Evolutionary conservation across 78 protist species (phyloP), one percentile per base, ranked within the genome.

Genomic region (Dictyostelium citrinum): DNA sequence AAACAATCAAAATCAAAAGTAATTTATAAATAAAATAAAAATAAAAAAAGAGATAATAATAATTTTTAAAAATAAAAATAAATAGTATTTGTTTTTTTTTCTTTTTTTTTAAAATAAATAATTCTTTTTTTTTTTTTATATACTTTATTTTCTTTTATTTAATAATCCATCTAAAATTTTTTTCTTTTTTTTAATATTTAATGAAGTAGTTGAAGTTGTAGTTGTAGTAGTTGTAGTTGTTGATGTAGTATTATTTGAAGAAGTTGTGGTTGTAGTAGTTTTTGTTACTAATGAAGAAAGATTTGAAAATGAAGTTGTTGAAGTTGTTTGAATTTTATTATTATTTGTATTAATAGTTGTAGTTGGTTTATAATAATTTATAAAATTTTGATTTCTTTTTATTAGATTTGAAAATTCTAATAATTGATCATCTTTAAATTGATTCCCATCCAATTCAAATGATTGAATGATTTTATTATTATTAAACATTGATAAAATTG

Each of bases 1-100:
- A 14, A 64, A 17, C 35, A 84, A 17, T 45, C 80, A 27, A 88
- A 88, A 45, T 72, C 86, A 78, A 78, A 78, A 64, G 93, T 88
- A n/a, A 43, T 88, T 78, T 88, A 88, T 67, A 67, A 67, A 22
- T 88, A 86, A 86, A 20, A 27, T 11, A 67, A n/a, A 67, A 67
- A 29, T 67, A 67, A 29, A 11, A 27, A 67, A 27, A 27, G 43
- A 39, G 43, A 39, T 1, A 39, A 1, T 39, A 5, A 5, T 5
- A 5, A 39, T 39, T 39, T 39, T n/a, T 1, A 67, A 2, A n/a
- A 67, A 67, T 27, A 61, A 61, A 14, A 9, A 60, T 60, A 60
- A n/a, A 10, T 27, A 27, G 20, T 20, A 58, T 22, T 58, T 22
- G 22, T 58, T 22, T 58, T 58, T 22, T 20, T 58, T n/a, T n/a